phyloP scores from a whole-genome alignment of 2,329 filamentous ascomycete species.

The Aspergillus brunneoviolaceus region DNA sequence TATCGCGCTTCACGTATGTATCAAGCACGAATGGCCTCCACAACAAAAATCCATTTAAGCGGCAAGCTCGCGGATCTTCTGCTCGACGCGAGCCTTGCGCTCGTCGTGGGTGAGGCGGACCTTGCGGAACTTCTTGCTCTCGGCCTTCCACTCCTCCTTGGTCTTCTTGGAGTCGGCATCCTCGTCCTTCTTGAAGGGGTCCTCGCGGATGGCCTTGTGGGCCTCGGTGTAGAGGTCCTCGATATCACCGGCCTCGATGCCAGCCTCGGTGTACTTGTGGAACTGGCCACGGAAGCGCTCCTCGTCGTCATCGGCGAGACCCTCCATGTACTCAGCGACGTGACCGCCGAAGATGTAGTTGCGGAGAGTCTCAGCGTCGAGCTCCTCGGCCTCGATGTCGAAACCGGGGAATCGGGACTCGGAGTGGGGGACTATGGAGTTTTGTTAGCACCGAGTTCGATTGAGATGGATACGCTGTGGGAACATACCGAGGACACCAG shows the following conservation, averaged over 20 bases:
- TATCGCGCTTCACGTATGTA: slow-evolving; percentile 25
- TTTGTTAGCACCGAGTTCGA: background rate
- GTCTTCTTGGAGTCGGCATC: slow-evolving; percentile 79
- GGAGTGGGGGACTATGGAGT: slow-evolving; percentile 73
- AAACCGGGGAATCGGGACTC: slow-evolving; percentile 99
- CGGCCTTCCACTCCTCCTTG: slow-evolving; percentile 96
- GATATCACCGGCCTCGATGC: slow-evolving; percentile 91
- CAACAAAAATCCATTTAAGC: slow-evolving; percentile 34
- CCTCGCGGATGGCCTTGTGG: slow-evolving; percentile 94
- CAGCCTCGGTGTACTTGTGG: slow-evolving; percentile 95
- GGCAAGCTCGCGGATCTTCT: slow-evolving; percentile 80
- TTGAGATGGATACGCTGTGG: rapidly evolving
- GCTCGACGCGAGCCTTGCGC: slow-evolving; percentile 80
- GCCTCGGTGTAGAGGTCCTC: slow-evolving; percentile 96
- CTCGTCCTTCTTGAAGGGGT: slow-evolving; percentile 92
- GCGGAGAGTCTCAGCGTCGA: slow-evolving; percentile 93
- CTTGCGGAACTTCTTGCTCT: slow-evolving; percentile 85
- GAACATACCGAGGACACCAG: slow-evolving; percentile 69
- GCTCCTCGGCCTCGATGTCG: slow-evolving; percentile 97
- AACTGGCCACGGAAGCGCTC: slow-evolving; percentile 99
- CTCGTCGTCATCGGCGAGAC: slow-evolving; percentile 98
- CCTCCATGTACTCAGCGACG: slow-evolving; percentile 99
- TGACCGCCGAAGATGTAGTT: slow-evolving; percentile 99
- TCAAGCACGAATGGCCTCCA: slow-evolving; percentile 23
- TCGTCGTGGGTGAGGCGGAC: slow-evolving; percentile 78